Evolutionary conservation across 352 stramenopile genomes (phyloP).

Genomic region (Globisporangium lucens): DNA sequence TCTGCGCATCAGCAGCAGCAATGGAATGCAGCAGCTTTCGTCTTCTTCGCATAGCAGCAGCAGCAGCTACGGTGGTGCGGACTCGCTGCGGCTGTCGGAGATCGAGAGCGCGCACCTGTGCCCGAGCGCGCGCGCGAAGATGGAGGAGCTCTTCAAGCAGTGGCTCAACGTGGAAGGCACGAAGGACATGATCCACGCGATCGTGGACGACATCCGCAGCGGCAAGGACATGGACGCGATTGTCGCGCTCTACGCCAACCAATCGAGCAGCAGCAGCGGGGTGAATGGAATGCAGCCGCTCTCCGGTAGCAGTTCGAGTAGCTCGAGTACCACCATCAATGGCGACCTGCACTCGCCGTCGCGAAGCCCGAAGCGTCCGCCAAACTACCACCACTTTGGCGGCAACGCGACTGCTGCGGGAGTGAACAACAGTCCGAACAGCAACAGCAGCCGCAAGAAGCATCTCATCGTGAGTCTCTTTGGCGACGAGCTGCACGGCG

Average conservation of each 20-base stretch:
- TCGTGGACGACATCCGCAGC: conserved; percentile 75
- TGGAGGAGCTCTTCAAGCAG: conserved; percentile 86
- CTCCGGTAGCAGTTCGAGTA: neutral
- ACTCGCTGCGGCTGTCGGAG: conserved; percentile 71
- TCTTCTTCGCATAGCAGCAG: conserved; percentile 41
- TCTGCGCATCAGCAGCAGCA: conserved; percentile 24
- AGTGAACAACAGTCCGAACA: conserved; percentile 30
- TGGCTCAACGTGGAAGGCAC: conserved; percentile 86
- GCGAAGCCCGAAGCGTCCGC: conserved; percentile 76
- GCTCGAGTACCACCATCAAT: neutral
- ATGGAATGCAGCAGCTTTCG: conserved; percentile 1
- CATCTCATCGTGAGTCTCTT: conserved; percentile 76
- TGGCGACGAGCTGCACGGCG: conserved; percentile 61
- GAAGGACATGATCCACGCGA: conserved; percentile 81
- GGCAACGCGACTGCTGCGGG: conserved; percentile 18
- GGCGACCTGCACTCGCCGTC: conserved; percentile 30
- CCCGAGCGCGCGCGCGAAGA: conserved; percentile 78
- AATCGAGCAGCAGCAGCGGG: neutral
- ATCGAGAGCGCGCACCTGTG: conserved; percentile 80
- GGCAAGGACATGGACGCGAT: conserved; percentile 62
- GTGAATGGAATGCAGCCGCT: conserved; percentile 1
- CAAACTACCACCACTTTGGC: conserved; percentile 76
- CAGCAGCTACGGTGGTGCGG: conserved; percentile 21
- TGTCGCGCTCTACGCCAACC: conserved; percentile 25
- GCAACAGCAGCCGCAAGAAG: conserved; percentile 47